Evolutionary conservation across 257 asterid genomes (phyloP).

Genomic region (Nicotiana paniculata): DNA sequence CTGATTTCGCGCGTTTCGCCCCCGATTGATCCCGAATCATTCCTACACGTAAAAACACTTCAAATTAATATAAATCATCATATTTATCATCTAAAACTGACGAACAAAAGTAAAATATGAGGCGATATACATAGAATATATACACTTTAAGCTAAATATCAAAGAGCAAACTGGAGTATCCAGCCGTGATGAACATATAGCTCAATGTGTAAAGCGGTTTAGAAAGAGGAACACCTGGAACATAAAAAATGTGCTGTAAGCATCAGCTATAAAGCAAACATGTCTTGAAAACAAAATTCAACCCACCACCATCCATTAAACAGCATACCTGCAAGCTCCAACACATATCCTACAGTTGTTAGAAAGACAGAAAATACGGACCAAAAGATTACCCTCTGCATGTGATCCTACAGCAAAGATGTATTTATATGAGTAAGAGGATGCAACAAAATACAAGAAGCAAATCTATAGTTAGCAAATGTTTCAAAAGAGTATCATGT

Average conservation of each 20-base stretch:
- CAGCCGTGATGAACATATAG: slow-evolving; percentile 77
- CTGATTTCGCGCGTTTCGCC: too few relatives aligned
- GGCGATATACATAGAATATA: too few relatives aligned
- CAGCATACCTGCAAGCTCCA: slow-evolving; percentile 43
- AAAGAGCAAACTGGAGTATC: slow-evolving; percentile 65
- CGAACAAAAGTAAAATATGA: too few relatives aligned
- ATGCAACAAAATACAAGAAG: slow-evolving; percentile 3
- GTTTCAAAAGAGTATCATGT: slow-evolving; percentile 10
- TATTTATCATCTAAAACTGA: too few relatives aligned
- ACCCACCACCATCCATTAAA: background rate
- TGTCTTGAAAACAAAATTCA: background rate
- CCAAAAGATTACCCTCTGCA: slow-evolving; percentile 57
- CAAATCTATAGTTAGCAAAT: slow-evolving; percentile 11
- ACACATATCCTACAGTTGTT: slow-evolving; percentile 42
- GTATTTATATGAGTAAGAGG: slow-evolving; percentile 2
- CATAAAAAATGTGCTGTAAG: background rate
- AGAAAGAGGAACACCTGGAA: slow-evolving; percentile 72
- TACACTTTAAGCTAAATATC: too few relatives aligned
- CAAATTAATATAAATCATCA: too few relatives aligned
- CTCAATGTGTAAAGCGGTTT: slow-evolving; percentile 84
- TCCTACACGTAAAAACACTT: too few relatives aligned
- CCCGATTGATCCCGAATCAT: too few relatives aligned
- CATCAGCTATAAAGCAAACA: slow-evolving; percentile 1
- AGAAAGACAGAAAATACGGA: slow-evolving; percentile 54
- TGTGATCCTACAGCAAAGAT: slow-evolving; percentile 43